These are phyloP conservation scores for Plasmodium berghei DNA, from an alignment of 169 alveolate species.

Conservation along the genomic window DNA sequence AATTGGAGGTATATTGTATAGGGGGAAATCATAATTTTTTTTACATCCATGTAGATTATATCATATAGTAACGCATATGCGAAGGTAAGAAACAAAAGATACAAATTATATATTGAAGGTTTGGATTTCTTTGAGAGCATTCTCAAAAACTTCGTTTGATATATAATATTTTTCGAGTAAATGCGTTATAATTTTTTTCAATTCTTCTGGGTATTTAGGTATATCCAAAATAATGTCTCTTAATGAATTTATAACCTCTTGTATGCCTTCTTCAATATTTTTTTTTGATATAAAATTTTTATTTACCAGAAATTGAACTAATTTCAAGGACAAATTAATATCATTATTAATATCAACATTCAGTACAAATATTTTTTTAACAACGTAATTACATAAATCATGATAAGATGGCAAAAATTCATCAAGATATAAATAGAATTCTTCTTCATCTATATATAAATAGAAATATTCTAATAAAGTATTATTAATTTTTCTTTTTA, in stretches of 20 bases:
- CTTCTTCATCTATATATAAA: constrained; percentile 70
- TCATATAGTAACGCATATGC: neutral
- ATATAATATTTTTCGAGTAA: constrained; percentile 34
- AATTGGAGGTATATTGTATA: no score
- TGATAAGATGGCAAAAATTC: constrained; percentile 68
- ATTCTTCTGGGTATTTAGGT: constrained; percentile 64
- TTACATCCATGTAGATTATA: no score
- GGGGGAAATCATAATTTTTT: no score
- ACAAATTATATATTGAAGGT: neutral
- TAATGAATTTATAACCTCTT: constrained; percentile 35
- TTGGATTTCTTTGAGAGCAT: constrained; percentile 24
- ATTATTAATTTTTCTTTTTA: constrained; percentile 67
- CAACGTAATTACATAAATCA: constrained; percentile 70
- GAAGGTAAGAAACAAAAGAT: neutral
- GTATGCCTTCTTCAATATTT: constrained; percentile 51
- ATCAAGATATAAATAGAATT: constrained; percentile 46
- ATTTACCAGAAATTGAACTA: constrained; percentile 32
- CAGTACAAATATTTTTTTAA: constrained; percentile 52
- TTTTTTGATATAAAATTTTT: constrained; percentile 50
- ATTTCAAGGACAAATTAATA: constrained; percentile 27
- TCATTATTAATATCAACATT: constrained; percentile 73
- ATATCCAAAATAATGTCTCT: constrained; percentile 67
- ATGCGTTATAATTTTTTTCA: constrained; percentile 33
- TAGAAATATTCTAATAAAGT: constrained; percentile 68
- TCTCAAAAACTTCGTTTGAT: constrained; percentile 27